phyloP scores from a whole-genome alignment of 768 basidiomycete genomes.

The Botryobasidium botryosum region DNA sequence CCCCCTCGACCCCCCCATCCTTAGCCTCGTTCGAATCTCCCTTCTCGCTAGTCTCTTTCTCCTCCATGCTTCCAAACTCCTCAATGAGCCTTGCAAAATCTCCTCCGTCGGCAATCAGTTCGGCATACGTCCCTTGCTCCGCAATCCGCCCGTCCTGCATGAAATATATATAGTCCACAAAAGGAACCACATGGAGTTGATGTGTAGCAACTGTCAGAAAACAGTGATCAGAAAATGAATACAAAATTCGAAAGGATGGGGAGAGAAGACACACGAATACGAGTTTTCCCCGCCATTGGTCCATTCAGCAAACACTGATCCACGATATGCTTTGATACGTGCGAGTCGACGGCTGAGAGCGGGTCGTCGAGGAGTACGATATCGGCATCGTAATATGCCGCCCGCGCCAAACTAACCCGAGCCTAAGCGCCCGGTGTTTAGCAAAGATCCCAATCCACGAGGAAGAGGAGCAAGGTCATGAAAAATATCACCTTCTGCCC shows the following conservation, averaged over 20 bases:
- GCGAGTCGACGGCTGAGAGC: constrained; percentile 60
- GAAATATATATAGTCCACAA: constrained; percentile 45
- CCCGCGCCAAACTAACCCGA: constrained; percentile 56
- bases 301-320: constrained; percentile 34
- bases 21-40: constrained; percentile 13
- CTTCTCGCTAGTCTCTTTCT: constrained; percentile 13
- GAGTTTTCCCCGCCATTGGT: constrained; percentile 16
- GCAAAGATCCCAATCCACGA: too few relatives aligned
- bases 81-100: constrained; percentile 27
- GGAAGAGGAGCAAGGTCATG: neutral
- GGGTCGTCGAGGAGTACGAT: constrained; percentile 72
- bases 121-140: constrained; percentile 45
- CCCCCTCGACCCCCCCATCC: constrained; percentile 12
- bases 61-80: constrained; percentile 33
- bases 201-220: too few relatives aligned
- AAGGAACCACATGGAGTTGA: constrained; percentile 43
- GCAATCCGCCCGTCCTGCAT: constrained; percentile 40
- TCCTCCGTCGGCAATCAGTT: constrained; percentile 17
- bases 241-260: too few relatives aligned
- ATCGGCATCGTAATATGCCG: constrained; percentile 55
- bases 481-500: constrained; percentile 8
- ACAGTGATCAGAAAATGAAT: too few relatives aligned
- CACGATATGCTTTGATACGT: constrained; percentile 50
- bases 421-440: constrained; percentile 17
- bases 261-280: too few relatives aligned